Base-by-base conservation (phyloP, 257 asterid genomes). In the Henckelia pumila region DNA sequence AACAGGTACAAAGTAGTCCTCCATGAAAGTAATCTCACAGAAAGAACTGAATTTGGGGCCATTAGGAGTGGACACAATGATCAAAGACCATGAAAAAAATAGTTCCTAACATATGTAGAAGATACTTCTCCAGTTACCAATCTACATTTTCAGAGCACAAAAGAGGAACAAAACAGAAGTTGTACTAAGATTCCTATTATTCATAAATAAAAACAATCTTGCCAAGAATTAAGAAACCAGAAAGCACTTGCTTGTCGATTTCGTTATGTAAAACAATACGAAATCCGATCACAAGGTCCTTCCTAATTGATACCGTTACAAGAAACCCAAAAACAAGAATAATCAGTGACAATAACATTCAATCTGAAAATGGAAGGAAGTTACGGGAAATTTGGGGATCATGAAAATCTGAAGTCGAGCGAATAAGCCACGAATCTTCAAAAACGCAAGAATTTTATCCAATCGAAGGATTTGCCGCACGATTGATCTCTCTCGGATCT, bases 241-340 rank as follows among this genome's bases (percentile, higher is more conserved):
- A 23, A 7, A 28, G 35, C 53, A 68, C 29, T 28, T 20, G 56
- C 23, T 25, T 9, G 26, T 16, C 76, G 57, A 47, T 32, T 17
- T 52, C 70, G 59, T 52, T 64, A n/a, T 52, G 21, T 29, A 17
- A 24, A 69, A 68, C 32, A 47, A 14, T 19, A 65, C 64, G 22
- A 52, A 49, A 65, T 61, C 28, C 59, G 58, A 79, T 40, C 70
- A 50, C 70, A 56, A 23, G 28, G 67, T 66, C 66, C 55, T 32
- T 22, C 24, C 49, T 63, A 3, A 17, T 32, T 63, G 64, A 76
- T 60, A 65, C 52, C 50, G 26, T 56, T 16, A n/a, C 72, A 58
- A 50, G 21, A 64, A 59, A 57, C 47, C 20, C 4, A 70, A 33
- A 69, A 66, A 33, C 63, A 40, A 2, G 26, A 32, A 49, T 24